These are phyloP conservation scores for Xylaria hypoxylon DNA, from an alignment of 2,329 filamentous ascomycete species.

Conservation along the genomic window DNA sequence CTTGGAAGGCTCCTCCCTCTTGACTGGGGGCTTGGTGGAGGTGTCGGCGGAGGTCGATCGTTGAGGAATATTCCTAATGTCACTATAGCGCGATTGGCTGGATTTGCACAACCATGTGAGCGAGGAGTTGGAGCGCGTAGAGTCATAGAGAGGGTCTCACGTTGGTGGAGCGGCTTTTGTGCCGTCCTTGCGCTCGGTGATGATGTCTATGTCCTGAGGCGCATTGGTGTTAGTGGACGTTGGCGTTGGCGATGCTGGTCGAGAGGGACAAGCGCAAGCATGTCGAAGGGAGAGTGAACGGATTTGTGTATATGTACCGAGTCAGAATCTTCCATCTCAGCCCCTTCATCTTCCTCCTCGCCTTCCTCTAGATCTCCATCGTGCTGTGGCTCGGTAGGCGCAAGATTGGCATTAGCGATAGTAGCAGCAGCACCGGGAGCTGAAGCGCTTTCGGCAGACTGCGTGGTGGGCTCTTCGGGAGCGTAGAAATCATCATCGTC, in stretches of 20 bases:
- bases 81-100: slow-evolving; percentile 72
- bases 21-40: slow-evolving; percentile 59
- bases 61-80: slow-evolving; percentile 74
- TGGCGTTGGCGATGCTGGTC: background rate
- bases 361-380: slow-evolving; percentile 71
- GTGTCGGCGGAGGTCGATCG: slow-evolving; percentile 66
- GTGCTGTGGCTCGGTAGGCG: slow-evolving; percentile 47
- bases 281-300: too few species aligned
- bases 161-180: slow-evolving; percentile 68
- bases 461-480: slow-evolving; percentile 64
- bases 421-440: slow-evolving; percentile 16
- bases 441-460: slow-evolving; percentile 21
- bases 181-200: slow-evolving; percentile 74
- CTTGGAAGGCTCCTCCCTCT: slow-evolving; percentile 59
- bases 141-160: slow-evolving; percentile 55
- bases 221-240: slow-evolving; percentile 10
- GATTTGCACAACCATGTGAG: background rate
- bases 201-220: slow-evolving; percentile 74
- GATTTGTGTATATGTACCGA: slow-evolving; percentile 53
- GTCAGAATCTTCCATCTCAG: slow-evolving; percentile 71
- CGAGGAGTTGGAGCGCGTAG: background rate
- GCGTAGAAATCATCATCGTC: slow-evolving; percentile 76
- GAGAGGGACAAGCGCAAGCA: background rate
- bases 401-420: slow-evolving; percentile 24
- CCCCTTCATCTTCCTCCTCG: slow-evolving; percentile 72